phyloP scores from a whole-genome alignment of 179 eudicot species.

The Amaranthus tricolor region DNA sequence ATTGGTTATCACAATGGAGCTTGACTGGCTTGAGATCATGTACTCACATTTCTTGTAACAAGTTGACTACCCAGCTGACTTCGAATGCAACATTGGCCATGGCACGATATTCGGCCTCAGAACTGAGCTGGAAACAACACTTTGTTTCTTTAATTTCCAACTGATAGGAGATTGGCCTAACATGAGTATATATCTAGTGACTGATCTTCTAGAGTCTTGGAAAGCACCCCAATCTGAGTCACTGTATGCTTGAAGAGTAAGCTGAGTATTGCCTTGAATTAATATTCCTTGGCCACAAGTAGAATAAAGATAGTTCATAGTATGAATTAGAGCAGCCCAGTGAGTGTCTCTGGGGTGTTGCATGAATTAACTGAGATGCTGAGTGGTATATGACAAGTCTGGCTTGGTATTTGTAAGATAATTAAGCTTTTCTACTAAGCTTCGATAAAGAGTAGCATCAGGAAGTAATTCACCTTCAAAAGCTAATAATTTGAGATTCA shows the following conservation, averaged over 20 bases:
- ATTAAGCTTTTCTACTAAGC: not conserved
- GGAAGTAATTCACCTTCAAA: not conserved
- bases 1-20: too few relatives aligned
- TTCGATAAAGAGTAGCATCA: not conserved
- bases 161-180: too few relatives aligned
- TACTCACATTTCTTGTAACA: too few relatives aligned
- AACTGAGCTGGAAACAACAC: too few relatives aligned
- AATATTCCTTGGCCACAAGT: not conserved
- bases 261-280: not conserved
- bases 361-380: not conserved
- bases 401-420: not conserved
- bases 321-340: not conserved
- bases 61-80: too few relatives aligned
- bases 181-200: not conserved
- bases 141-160: too few relatives aligned
- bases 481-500: not conserved
- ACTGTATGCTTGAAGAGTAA: not conserved
- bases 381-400: not conserved
- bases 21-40: too few relatives aligned
- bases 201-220: not conserved
- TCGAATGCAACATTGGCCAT: too few relatives aligned
- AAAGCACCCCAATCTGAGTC: not conserved
- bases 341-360: not conserved
- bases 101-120: too few relatives aligned
- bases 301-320: not conserved